These are phyloP conservation scores for Eucalyptus caleyi DNA, from an alignment of 345 rosid species.

Conservation along the genomic window DNA sequence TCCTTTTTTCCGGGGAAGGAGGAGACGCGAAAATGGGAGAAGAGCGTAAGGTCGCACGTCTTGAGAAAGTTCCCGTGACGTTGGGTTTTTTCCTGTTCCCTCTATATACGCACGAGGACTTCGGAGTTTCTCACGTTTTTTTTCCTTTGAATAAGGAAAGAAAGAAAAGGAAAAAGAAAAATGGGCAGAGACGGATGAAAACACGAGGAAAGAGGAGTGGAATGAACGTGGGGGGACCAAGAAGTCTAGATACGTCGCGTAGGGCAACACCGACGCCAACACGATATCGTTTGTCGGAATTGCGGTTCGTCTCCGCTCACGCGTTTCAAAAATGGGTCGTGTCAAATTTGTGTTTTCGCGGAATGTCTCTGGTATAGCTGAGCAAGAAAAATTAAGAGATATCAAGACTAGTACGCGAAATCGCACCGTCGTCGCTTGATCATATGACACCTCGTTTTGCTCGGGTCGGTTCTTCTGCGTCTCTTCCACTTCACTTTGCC, in stretches of 20 bases:
- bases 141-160: neutral
- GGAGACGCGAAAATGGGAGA: neutral
- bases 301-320: neutral
- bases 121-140: neutral
- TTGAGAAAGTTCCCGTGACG: neutral
- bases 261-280: neutral
- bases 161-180: neutral
- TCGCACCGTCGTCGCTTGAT: neutral
- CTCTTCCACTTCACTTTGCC: neutral
- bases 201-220: neutral
- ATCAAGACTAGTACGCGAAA: neutral
- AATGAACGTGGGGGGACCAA: neutral
- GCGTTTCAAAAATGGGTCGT: neutral
- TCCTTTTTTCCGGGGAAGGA: neutral
- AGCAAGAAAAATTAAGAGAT: too few relatives aligned
- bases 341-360: fast-evolving
- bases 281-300: neutral
- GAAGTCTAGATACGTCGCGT: neutral
- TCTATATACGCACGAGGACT: neutral
- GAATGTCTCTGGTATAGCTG: too few relatives aligned
- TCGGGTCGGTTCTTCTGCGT: neutral
- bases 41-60: neutral
- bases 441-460: neutral
- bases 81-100: neutral
- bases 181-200: neutral